Evolutionary conservation across 2,329 filamentous ascomycete species (phyloP).

Genomic region (Biscogniauxia marginata): DNA sequence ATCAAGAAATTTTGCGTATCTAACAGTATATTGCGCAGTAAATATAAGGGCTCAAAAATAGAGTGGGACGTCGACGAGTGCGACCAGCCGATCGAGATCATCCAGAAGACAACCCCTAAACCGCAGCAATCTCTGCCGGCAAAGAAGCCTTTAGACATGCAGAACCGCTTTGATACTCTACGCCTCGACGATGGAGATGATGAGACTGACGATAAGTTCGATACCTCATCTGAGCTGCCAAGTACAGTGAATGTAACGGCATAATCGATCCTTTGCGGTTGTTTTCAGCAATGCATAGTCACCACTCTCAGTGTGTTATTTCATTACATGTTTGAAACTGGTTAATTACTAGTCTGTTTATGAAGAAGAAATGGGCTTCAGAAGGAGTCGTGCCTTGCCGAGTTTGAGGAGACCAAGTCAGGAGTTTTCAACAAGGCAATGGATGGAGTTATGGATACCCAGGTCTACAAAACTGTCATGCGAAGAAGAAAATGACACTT

Average conservation of each 20-base stretch:
- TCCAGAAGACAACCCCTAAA: constrained; percentile 23
- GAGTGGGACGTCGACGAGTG: constrained; percentile 75
- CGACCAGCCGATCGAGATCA: constrained; percentile 51
- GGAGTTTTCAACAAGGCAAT: not conserved
- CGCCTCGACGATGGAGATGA: constrained; percentile 31
- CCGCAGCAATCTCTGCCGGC: constrained; percentile 6
- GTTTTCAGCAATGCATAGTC: not conserved
- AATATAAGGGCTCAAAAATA: constrained; percentile 70
- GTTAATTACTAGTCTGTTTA: not conserved
- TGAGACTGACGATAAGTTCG: constrained; percentile 31
- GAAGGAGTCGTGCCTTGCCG: not conserved
- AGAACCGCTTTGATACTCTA: constrained; percentile 30
- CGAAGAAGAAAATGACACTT: not conserved
- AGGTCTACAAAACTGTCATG: not conserved
- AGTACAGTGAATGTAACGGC: constrained; percentile 26
- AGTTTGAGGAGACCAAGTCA: not conserved
- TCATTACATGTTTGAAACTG: not conserved
- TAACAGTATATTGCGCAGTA: constrained; percentile 42
- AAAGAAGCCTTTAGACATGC: constrained; percentile 14
- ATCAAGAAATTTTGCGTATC: constrained; percentile 4
- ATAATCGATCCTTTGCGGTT: constrained; percentile 3
- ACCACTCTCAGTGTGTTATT: not conserved
- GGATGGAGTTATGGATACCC: constrained; percentile 6
- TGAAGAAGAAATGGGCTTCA: not conserved
- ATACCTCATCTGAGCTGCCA: constrained; percentile 31